phyloP scores from a whole-genome alignment of 2,329 filamentous ascomycete genomes.

The Calonectria pseudoturangicola region DNA sequence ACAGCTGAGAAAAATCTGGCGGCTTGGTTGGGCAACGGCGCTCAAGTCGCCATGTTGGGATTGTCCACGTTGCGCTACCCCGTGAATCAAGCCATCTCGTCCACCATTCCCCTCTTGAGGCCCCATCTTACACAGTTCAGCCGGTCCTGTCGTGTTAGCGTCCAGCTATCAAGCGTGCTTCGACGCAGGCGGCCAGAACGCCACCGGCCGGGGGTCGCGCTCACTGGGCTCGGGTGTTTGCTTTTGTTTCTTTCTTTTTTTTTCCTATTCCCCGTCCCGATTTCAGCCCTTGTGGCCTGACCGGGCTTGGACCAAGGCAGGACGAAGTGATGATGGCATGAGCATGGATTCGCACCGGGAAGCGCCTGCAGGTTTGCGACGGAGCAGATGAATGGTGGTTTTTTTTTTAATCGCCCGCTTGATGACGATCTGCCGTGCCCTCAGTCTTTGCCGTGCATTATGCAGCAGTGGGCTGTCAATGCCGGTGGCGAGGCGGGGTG shows the following conservation, averaged over 20 bases:
- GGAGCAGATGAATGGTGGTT: not conserved
- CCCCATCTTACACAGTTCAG: constrained; percentile 24
- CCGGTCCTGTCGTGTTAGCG: constrained; percentile 20
- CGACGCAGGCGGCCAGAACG: constrained; percentile 9
- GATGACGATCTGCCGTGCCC: constrained; percentile 1
- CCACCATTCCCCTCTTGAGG: constrained; percentile 27
- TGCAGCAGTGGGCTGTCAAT: constrained; percentile 14
- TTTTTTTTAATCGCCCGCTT: not conserved
- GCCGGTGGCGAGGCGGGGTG: constrained; percentile 13
- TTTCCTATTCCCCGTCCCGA: not conserved
- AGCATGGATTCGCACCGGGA: not conserved
- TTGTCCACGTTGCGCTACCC: constrained; percentile 20
- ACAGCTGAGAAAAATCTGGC: not conserved
- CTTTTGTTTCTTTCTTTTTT: not conserved
- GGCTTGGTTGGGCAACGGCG: constrained; percentile 16
- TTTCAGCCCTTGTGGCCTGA: not conserved
- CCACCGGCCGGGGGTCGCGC: constrained; percentile 16
- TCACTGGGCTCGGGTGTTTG: not conserved
- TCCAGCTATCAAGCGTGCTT: constrained; percentile 14
- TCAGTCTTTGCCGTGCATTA: constrained; percentile 12
- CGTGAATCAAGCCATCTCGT: constrained; percentile 22
- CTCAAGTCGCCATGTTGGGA: constrained; percentile 8
- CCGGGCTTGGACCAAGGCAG: not conserved
- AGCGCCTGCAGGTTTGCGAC: not conserved
- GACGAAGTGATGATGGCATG: not conserved